Evolutionary conservation across 108 stramenopile genomes (phyloP), one percentile per base, ranked within the genome.

Genomic region (Skeletonema costatum): DNA sequence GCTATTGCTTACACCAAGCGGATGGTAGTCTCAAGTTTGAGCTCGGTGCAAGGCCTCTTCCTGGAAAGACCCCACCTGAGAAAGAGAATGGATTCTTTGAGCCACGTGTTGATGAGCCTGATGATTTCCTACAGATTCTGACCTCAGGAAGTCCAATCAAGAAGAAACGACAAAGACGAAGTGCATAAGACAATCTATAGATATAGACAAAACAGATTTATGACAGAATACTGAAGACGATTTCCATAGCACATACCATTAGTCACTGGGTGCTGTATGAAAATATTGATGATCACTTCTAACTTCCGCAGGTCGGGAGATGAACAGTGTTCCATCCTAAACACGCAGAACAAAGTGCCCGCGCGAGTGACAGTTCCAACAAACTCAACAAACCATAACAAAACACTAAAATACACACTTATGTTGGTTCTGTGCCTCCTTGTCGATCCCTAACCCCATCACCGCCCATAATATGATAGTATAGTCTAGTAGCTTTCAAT

Each of bases 21-120:
- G 83, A 89, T 46, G 91, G 92, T 33, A 74, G 88, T 32, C 92
- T 90, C 12, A 95, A 95, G 66, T 92, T 78, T 70, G 85, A 83
- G 38, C 82, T 95, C 2, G 92, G 90, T 10, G 48, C 59, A 17
- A 64, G 91, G 25, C 81, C 87, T 50, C 44, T 92, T 3, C 94
- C 94, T 17, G 94, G 94, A 59, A 88, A 86, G 42, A 70, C 73
- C 19, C 59, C 59, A 32, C 65, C 81, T 30, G 71, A 76, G 12
- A 81, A 73, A 7, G 46, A 70, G 39, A 80, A 76, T 41, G 70
- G 74, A 14, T 51, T 82, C 1, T 89, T 89, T 62, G 91, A 92
- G 71, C 71, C 76, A 33, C 30, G 4, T 5, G 84, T 94, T 9
- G 78, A 81, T 13, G 93, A 94, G 70, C 77, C 88, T n/a, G 93